These are phyloP conservation scores for Sporothrix pseudoabietina DNA, from an alignment of 2,329 filamentous ascomycete species.

Conservation along the genomic window DNA sequence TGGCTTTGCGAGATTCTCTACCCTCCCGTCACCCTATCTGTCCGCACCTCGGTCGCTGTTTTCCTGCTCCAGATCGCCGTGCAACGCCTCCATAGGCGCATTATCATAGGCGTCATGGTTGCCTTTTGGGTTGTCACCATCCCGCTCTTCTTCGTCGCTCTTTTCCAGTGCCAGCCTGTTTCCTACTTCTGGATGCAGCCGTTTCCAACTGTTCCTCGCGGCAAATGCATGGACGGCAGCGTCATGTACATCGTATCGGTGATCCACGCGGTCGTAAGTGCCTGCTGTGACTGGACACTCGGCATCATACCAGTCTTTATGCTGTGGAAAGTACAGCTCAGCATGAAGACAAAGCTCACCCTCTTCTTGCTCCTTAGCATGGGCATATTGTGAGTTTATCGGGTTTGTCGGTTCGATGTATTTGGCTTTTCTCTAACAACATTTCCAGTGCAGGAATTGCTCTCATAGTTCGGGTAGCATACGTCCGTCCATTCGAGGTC, in stretches of 20 bases:
- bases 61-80: conserved; percentile 48
- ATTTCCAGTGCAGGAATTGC: conserved; percentile 44
- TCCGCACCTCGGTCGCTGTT: conserved; percentile 47
- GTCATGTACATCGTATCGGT: conserved; percentile 49
- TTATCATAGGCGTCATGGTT: conserved; percentile 46
- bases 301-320: conserved; percentile 54
- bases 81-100: conserved; percentile 41
- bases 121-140: conserved; percentile 36
- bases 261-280: conserved; percentile 51
- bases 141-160: conserved; percentile 30
- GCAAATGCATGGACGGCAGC: conserved; percentile 46
- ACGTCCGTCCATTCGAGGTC: conserved; percentile 39
- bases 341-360: conserved; percentile 49
- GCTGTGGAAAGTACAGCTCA: conserved; percentile 55
- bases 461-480: conserved; percentile 45
- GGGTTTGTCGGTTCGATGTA: background rate
- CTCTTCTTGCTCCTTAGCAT: conserved; percentile 53
- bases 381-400: conserved; percentile 50
- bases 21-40: conserved; percentile 44
- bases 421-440: background rate
- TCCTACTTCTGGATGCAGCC: conserved; percentile 52
- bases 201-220: conserved; percentile 38
- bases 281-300: conserved; percentile 54
- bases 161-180: conserved; percentile 54
- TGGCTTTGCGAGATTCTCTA: conserved; percentile 48